Percentiles rank a stretch among this genome's conserved stretches.
phyloP scores from a whole-genome alignment of 306 rosid species.

The Gillenia trifoliata region DNA sequence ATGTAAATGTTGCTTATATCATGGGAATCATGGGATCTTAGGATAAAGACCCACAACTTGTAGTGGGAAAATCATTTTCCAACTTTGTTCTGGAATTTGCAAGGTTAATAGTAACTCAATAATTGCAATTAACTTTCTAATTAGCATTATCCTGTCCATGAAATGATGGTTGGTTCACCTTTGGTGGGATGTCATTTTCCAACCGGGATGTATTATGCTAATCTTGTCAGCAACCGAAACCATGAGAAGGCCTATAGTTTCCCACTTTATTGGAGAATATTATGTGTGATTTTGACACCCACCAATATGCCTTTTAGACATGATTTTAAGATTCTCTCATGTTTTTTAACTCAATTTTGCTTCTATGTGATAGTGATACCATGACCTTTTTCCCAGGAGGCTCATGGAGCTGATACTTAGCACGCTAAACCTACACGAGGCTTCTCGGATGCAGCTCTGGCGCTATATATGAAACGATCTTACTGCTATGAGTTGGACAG shows the following conservation, averaged over 20 bases:
- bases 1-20: not conserved
- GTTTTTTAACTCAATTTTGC: not conserved
- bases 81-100: not conserved
- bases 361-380: not conserved
- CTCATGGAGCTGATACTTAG: too few species aligned
- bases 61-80: not conserved
- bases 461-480: not conserved
- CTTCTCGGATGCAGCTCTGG: not conserved
- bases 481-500: not conserved
- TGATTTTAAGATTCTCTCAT: not conserved
- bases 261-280: conserved; percentile 8
- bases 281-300: conserved; percentile 19
- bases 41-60: not conserved
- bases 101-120: not conserved
- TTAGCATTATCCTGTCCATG: not conserved
- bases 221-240: not conserved
- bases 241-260: not conserved
- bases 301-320: not conserved
- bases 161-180: not conserved
- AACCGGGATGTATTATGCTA: not conserved
- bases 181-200: conserved; percentile 5
- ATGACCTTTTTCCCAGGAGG: not conserved
- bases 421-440: not conserved
- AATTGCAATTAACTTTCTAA: not conserved
- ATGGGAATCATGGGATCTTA: not conserved